Percentiles rank a stretch among this genome's conserved stretches.
phyloP scores from a whole-genome alignment of 2,329 filamentous ascomycete genomes.

The Diplodia sapinea region DNA sequence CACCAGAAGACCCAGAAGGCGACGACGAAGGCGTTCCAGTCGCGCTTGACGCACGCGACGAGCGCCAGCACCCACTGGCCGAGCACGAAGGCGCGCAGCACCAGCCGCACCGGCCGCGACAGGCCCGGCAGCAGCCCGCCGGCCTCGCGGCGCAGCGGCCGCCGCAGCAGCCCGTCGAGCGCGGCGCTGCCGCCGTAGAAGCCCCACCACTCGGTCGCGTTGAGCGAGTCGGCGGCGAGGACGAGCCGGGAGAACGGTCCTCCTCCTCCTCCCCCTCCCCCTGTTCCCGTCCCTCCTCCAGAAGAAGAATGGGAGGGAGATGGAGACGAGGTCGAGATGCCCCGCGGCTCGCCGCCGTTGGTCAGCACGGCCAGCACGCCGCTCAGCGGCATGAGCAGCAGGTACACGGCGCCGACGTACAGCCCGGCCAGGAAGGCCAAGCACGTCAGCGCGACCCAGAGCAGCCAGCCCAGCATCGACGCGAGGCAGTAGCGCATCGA shows the following conservation, averaged over 20 bases:
- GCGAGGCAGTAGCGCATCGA: conserved; percentile 8
- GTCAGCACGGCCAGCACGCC: conserved; percentile 10
- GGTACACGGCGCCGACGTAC: conserved; percentile 1
- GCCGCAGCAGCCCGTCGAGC: conserved; percentile 4
- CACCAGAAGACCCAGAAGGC: conserved; percentile 26
- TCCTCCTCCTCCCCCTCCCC: too few relatives aligned
- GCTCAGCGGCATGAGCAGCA: conserved; percentile 19
- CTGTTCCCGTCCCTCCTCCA: too few relatives aligned
- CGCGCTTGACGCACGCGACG: conserved; percentile 7
- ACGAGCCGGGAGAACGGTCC: not conserved
- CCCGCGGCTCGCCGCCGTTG: conserved; percentile 12
- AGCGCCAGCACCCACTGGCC: conserved; percentile 14
- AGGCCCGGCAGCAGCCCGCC: not conserved
- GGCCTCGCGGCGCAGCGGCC: conserved; percentile 9
- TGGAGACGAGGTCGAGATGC: not conserved
- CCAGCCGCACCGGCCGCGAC: not conserved
- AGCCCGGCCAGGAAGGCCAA: conserved; percentile 4
- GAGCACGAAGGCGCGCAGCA: conserved; percentile 5
- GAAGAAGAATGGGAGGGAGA: not conserved
- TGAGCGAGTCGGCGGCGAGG: conserved; percentile 4
- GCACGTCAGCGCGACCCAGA: conserved; percentile 5
- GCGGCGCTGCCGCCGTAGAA: conserved; percentile 9
- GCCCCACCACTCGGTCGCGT: conserved; percentile 17
- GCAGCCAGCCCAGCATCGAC: conserved; percentile 9
- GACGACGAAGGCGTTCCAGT: conserved; percentile 21